These are phyloP conservation scores for Mucuna pruriens DNA, from an alignment of 306 rosid species.

Conservation along the genomic window DNA sequence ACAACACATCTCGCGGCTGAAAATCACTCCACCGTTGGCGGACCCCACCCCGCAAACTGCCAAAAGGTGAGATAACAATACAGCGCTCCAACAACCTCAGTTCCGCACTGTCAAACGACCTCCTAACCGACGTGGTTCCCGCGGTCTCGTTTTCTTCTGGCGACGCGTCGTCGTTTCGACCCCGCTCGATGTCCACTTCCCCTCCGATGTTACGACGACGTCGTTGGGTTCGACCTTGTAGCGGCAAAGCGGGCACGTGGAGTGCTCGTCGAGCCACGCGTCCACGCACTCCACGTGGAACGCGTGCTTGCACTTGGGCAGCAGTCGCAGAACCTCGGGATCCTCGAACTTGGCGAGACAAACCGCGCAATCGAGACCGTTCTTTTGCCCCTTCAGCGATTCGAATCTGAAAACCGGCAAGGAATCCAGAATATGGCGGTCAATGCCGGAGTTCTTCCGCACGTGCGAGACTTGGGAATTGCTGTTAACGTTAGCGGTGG, in stretches of 20 bases:
- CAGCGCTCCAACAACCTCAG: constrained; percentile 61
- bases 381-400: constrained; percentile 58
- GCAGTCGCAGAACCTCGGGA: constrained; percentile 59
- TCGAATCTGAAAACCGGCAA: constrained; percentile 67
- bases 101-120: not conserved
- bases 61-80: constrained; percentile 58
- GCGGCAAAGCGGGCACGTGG: constrained; percentile 86
- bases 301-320: constrained; percentile 68
- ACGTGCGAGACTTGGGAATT: not conserved
- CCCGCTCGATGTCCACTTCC: constrained; percentile 22
- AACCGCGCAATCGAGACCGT: constrained; percentile 73
- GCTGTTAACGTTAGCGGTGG: not conserved
- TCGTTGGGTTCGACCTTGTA: constrained; percentile 49
- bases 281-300: constrained; percentile 65
- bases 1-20: constrained; percentile 52
- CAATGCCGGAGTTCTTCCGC: constrained; percentile 72
- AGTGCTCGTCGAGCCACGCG: constrained; percentile 71
- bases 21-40: constrained; percentile 69
- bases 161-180: not conserved
- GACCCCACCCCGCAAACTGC: not conserved
- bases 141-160: not conserved
- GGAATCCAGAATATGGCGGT: constrained; percentile 56
- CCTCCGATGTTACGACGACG: not conserved
- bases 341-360: constrained; percentile 68
- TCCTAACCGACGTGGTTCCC: constrained; percentile 46